Base-by-base conservation (phyloP, 2,329 filamentous ascomycete genomes). In the Mycosphaerelloides madeirae region DNA sequence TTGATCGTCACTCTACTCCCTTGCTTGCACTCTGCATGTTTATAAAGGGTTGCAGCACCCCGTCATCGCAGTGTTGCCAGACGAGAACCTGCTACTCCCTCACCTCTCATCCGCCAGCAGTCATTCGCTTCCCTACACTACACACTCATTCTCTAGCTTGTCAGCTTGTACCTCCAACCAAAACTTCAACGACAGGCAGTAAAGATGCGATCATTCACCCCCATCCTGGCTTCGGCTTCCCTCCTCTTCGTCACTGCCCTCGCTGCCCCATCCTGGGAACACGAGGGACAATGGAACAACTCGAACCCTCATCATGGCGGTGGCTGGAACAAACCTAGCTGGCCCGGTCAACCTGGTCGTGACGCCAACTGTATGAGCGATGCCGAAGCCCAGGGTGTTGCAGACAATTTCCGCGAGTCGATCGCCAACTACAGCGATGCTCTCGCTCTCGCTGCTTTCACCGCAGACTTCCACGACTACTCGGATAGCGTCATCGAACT, bases 401-500 rank as follows among this genome's bases (percentile, higher is more conserved):
- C 53, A 32, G 50, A 51, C 40, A 61, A 63, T 50, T 65, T 65
- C 55, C 50, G 54, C 37, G 44, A 55, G 18, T 57, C 62, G 34
- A 63, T 65, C 42, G 55, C 56, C 35, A 48, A 53, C 47, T 65
- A 65, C 51, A 55, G 46, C 46, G 55, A 60, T 15, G 48, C 42
- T 12, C 41, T 58, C 14, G 62, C 61, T 43, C 43, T 61, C 9
- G 43, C 48, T 3, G 47, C 48, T 20, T 43, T 65, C 22, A 57
- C 63, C 28, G 42, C 33, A 13, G 57, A 57, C 53, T 64, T 62
- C 49, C 38, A 44, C 33, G 63, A 65, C 53, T 62, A 64, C 51
- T 59, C 61, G 29, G 61, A 64, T 54, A 58, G 54, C 36, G 63
- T 64, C 46, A 64, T 54, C 40, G 58, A 59, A 31, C 50, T 65